Conservation (phyloP, 2,329 filamentous ascomycete species). For the Colletotrichum sidae region DNA sequence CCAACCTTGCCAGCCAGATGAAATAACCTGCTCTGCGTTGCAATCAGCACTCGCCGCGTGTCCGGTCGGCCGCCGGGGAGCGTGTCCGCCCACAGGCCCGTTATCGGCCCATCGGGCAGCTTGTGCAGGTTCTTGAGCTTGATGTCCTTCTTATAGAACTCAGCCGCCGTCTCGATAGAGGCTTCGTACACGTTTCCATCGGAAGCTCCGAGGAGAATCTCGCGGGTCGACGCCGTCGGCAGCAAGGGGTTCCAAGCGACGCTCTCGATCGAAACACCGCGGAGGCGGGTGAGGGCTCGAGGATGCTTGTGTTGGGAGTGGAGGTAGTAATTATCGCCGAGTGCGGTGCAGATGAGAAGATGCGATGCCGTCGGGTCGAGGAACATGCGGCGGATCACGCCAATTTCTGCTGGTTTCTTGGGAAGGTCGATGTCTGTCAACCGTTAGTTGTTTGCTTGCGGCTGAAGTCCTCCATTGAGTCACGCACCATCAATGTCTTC, state of each 20-base stretch:
- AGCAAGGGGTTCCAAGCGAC: slow-evolving; percentile 95
- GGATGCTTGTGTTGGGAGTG: slow-evolving; percentile 94
- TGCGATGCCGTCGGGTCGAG: slow-evolving; percentile 97
- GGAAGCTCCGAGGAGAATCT: slow-evolving; percentile 91
- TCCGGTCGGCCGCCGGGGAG: slow-evolving; percentile 76
- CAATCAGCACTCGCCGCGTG: slow-evolving; percentile 80
- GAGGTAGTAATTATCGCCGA: slow-evolving; percentile 97
- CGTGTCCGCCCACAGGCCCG: slow-evolving; percentile 86
- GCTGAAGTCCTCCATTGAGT: slow-evolving; percentile 7
- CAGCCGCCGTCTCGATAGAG: slow-evolving; percentile 92
- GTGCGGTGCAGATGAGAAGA: slow-evolving; percentile 88
- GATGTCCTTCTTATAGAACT: slow-evolving; percentile 96
- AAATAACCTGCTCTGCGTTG: slow-evolving; percentile 81
- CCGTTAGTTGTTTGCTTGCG: slow-evolving; percentile 34
- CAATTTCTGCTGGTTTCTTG: slow-evolving; percentile 90
- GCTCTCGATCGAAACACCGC: slow-evolving; percentile 87
- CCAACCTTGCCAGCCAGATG: slow-evolving; percentile 85
- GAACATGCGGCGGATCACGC: slow-evolving; percentile 95
- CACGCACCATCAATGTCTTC: slow-evolving; percentile 89
- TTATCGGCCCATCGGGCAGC: slow-evolving; percentile 83
- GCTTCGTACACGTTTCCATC: slow-evolving; percentile 96
- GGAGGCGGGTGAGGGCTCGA: slow-evolving; percentile 82
- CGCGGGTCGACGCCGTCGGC: slow-evolving; percentile 92
- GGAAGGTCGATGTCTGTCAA: slow-evolving; percentile 94
- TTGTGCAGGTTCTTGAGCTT: slow-evolving; percentile 87